A percentile compares a stretch with the other conserved stretches of the same genome.
phyloP scores from a whole-genome alignment of 2,329 filamentous ascomycete genomes.

The Tolypocladium capitatum region DNA sequence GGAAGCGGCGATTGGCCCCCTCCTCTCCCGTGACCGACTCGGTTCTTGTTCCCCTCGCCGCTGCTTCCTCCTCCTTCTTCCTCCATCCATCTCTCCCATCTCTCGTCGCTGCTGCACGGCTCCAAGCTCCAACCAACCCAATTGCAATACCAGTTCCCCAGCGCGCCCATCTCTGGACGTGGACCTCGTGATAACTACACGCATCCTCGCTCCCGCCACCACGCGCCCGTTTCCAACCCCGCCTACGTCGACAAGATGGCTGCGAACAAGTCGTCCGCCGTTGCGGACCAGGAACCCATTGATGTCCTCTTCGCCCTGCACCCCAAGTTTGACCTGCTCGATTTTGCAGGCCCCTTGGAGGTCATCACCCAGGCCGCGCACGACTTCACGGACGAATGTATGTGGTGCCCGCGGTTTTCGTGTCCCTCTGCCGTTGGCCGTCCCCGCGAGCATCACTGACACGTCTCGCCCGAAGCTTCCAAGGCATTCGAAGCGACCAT shows the following conservation, averaged over 20 bases:
- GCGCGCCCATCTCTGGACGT: neutral
- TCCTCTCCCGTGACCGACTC: constrained; percentile 1
- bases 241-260: constrained; percentile 31
- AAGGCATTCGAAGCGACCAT: constrained; percentile 48
- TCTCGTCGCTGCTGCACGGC: constrained; percentile 9
- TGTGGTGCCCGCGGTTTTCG: neutral
- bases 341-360: constrained; percentile 43
- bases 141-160: neutral
- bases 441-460: constrained; percentile 2
- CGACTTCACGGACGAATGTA: constrained; percentile 39
- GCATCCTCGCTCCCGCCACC: constrained; percentile 4
- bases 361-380: constrained; percentile 37
- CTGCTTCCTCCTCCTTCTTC: constrained; percentile 5
- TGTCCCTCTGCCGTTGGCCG: neutral
- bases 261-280: constrained; percentile 43
- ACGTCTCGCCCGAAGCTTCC: constrained; percentile 24
- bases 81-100: constrained; percentile 9
- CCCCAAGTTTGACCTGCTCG: constrained; percentile 44
- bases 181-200: neutral
- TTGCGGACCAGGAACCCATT: constrained; percentile 42
- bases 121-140: constrained; percentile 5
- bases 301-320: constrained; percentile 49
- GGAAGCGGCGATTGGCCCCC: too few relatives aligned
- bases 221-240: constrained; percentile 8
- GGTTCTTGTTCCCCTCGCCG: neutral